phyloP scores from a whole-genome alignment of 768 basidiomycete genomes.

The Auricularia cornea region DNA sequence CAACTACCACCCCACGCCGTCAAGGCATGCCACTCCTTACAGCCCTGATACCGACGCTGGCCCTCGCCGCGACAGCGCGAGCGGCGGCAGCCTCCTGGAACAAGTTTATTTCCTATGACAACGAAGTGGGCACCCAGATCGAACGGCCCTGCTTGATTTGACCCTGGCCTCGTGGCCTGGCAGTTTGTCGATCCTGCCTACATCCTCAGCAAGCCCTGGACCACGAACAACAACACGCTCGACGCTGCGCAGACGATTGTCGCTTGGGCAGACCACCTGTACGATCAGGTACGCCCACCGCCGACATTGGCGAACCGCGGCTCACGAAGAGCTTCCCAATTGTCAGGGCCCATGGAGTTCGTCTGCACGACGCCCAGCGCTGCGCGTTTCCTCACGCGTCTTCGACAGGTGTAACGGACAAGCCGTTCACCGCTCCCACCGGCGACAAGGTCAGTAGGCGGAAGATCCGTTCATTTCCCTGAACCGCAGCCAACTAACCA shows the following conservation, averaged over 20 bases:
- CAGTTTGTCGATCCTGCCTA: slow-evolving; percentile 48
- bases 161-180: slow-evolving; percentile 40
- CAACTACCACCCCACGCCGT: too few relatives aligned
- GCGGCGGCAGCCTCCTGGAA: background rate
- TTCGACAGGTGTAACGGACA: background rate
- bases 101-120: background rate
- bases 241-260: slow-evolving; percentile 41
- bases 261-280: slow-evolving; percentile 37
- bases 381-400: background rate
- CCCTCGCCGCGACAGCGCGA: background rate
- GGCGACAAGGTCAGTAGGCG: slow-evolving; percentile 14
- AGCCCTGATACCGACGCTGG: background rate
- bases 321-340: too few relatives aligned
- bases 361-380: background rate
- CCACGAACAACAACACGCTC: slow-evolving; percentile 33
- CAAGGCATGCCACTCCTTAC: background rate
- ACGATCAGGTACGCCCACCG: slow-evolving; percentile 34
- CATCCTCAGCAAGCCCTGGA: slow-evolving; percentile 29
- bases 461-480: background rate
- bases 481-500: background rate
- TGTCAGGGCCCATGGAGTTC: background rate
- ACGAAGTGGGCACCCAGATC: background rate
- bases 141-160: background rate
- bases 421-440: slow-evolving; percentile 8
- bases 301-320: too few relatives aligned